A percentile compares a stretch with the other conserved stretches of the same genome.
Evolutionary conservation across 1,284 basidiomycete genomes (phyloP).

Genomic region (Cryptococcus wingfieldii): DNA sequence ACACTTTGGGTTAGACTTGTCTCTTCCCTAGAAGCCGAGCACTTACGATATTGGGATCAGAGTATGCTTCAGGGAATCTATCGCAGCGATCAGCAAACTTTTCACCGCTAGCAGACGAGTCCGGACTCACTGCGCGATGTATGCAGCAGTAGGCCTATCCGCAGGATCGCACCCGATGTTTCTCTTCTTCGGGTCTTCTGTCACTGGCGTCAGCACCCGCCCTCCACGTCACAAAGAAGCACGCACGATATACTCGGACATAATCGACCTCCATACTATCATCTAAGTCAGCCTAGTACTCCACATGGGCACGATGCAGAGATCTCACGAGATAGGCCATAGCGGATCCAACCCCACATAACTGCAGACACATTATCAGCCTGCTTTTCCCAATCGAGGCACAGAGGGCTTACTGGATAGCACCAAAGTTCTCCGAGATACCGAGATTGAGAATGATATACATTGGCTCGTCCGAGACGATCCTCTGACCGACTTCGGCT

Average conservation of each 20-base stretch:
- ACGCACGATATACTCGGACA: slow-evolving; percentile 46
- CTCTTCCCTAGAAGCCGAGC: neutral
- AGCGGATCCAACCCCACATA: slow-evolving; percentile 34
- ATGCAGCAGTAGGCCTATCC: slow-evolving; percentile 56
- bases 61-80: slow-evolving; percentile 34
- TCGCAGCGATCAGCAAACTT: neutral
- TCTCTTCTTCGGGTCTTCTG: slow-evolving; percentile 40
- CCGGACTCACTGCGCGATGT: slow-evolving; percentile 49
- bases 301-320: neutral
- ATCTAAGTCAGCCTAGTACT: too few species aligned
- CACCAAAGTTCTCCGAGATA: slow-evolving; percentile 72
- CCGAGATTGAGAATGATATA: slow-evolving; percentile 57
- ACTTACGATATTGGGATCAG: slow-evolving; percentile 42
- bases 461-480: slow-evolving; percentile 80
- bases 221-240: neutral
- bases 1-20: neutral
- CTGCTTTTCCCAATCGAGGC: neutral
- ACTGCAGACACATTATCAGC: slow-evolving; percentile 7
- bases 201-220: neutral
- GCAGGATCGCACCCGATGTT: slow-evolving; percentile 50
- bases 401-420: slow-evolving; percentile 54
- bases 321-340: slow-evolving; percentile 35
- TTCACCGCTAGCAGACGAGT: too few species aligned
- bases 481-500: slow-evolving; percentile 67
- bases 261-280: slow-evolving; percentile 44